Evolutionary conservation across 2,329 filamentous ascomycete genomes (phyloP).

Genomic region (Pseudopyrenochaeta lycopersici): DNA sequence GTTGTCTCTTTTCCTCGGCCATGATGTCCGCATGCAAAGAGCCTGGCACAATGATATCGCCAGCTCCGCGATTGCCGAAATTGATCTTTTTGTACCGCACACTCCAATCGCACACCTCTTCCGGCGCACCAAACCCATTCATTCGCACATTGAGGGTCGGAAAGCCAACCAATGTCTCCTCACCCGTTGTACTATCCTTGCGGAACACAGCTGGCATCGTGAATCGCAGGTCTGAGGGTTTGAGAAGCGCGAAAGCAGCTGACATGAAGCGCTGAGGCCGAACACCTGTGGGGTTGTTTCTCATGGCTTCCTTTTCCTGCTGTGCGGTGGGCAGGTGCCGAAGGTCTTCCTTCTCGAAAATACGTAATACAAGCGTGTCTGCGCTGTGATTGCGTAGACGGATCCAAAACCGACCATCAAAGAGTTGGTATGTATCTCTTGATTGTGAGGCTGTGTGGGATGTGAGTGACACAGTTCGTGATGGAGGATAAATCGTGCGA

Average conservation of each 20-base stretch:
- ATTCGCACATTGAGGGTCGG: conserved; percentile 32
- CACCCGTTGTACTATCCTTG: conserved; percentile 15
- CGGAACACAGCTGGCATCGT: conserved; percentile 36
- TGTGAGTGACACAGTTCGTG: neutral
- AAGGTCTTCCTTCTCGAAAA: conserved; percentile 28
- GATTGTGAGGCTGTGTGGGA: neutral
- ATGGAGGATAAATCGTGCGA: conserved; percentile 18
- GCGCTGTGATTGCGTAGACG: conserved; percentile 49
- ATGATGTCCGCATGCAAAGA: conserved; percentile 9
- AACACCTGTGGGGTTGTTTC: neutral
- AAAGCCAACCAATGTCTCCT: conserved; percentile 30
- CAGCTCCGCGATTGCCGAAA: conserved; percentile 6
- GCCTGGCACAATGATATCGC: conserved; percentile 18
- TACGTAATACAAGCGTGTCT: conserved; percentile 50
- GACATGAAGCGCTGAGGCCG: conserved; percentile 17
- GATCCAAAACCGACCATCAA: conserved; percentile 67
- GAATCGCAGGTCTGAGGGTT: conserved; percentile 29
- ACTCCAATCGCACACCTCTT: conserved; percentile 20
- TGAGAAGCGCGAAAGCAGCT: conserved; percentile 23
- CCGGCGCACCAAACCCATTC: conserved; percentile 13
- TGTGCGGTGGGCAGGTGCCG: conserved; percentile 5
- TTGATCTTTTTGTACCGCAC: conserved; percentile 40
- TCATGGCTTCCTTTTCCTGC: neutral
- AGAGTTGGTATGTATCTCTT: conserved; percentile 53
- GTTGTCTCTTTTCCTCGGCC: conserved; percentile 8